phyloP scores from a whole-genome alignment of 805 yeast genomes.

The Candida stauntonica region DNA sequence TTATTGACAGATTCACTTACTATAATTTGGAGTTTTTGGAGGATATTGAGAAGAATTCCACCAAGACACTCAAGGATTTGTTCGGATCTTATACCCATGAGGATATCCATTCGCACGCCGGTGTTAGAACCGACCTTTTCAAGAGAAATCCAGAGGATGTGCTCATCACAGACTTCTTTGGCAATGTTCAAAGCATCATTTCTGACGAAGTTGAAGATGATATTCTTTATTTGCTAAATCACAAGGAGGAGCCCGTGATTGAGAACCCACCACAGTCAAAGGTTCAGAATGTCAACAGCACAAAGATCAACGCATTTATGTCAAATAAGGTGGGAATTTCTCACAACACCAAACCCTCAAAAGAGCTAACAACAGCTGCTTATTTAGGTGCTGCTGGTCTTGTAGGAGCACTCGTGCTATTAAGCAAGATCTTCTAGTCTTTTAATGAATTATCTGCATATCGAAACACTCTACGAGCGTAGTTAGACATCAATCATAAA shows the following conservation, averaged over 20 bases:
- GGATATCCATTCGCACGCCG: constrained; percentile 87
- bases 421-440: constrained; percentile 4
- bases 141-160: constrained; percentile 63
- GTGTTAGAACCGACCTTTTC: constrained; percentile 81
- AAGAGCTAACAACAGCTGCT: constrained; percentile 1
- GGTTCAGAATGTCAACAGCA: constrained; percentile 11
- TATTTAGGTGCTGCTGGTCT: constrained; percentile 7
- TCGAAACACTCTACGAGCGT: neutral
- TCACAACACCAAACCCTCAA: too few relatives aligned
- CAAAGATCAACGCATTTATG: constrained; percentile 18
- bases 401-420: neutral
- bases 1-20: constrained; percentile 93
- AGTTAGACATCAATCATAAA: constrained; percentile 1
- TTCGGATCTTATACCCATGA: constrained; percentile 82
- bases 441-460: neutral
- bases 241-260: constrained; percentile 8
- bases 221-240: constrained; percentile 22
- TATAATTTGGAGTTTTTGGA: constrained; percentile 87
- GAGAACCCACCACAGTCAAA: constrained; percentile 4
- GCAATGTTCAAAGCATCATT: constrained; percentile 79
- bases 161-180: constrained; percentile 87
- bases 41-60: constrained; percentile 69
- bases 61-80: constrained; percentile 72
- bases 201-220: constrained; percentile 56
- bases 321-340: constrained; percentile 15